phyloP scores from a whole-genome alignment of 2,329 filamentous ascomycete species.

The Aspergillus udagawae region DNA sequence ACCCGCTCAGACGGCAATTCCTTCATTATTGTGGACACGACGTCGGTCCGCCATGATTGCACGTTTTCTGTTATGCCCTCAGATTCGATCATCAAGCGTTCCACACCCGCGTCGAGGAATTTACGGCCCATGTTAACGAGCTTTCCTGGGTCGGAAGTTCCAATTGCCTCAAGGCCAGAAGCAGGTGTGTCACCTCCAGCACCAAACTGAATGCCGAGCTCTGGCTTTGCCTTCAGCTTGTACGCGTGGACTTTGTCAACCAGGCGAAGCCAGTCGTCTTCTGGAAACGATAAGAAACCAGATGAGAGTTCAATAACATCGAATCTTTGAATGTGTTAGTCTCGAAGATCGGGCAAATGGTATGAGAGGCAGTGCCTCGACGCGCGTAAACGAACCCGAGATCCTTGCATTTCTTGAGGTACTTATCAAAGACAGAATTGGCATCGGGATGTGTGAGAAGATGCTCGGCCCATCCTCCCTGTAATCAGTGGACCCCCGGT shows the following conservation, averaged over 20 bases:
- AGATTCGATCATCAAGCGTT: slow-evolving; percentile 57
- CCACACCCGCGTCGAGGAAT: slow-evolving; percentile 51
- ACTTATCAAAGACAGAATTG: slow-evolving; percentile 46
- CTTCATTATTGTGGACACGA: slow-evolving; percentile 50
- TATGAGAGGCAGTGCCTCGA: neutral
- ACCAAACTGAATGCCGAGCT: slow-evolving; percentile 56
- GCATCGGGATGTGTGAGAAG: slow-evolving; percentile 48
- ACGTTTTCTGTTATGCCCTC: slow-evolving; percentile 59
- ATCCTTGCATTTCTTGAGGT: slow-evolving; percentile 50
- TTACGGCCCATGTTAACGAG: slow-evolving; percentile 47
- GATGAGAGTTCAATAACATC: slow-evolving; percentile 53
- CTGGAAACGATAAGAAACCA: slow-evolving; percentile 53
- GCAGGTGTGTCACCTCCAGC: slow-evolving; percentile 52
- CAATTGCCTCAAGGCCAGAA: slow-evolving; percentile 45
- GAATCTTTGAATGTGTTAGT: slow-evolving; percentile 33
- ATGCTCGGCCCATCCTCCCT: slow-evolving; percentile 55
- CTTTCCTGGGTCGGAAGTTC: slow-evolving; percentile 48
- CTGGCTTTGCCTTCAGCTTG: slow-evolving; percentile 51
- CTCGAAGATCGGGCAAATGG: slow-evolving; percentile 1
- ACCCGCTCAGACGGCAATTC: slow-evolving; percentile 50
- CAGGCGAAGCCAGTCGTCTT: slow-evolving; percentile 51
- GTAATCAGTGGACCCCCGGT: neutral
- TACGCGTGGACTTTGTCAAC: slow-evolving; percentile 46
- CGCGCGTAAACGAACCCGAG: slow-evolving; percentile 34
- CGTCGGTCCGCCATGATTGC: slow-evolving; percentile 51